Base-by-base conservation (phyloP, 352 stramenopile genomes). In the Phytophthora kernoviae region DNA sequence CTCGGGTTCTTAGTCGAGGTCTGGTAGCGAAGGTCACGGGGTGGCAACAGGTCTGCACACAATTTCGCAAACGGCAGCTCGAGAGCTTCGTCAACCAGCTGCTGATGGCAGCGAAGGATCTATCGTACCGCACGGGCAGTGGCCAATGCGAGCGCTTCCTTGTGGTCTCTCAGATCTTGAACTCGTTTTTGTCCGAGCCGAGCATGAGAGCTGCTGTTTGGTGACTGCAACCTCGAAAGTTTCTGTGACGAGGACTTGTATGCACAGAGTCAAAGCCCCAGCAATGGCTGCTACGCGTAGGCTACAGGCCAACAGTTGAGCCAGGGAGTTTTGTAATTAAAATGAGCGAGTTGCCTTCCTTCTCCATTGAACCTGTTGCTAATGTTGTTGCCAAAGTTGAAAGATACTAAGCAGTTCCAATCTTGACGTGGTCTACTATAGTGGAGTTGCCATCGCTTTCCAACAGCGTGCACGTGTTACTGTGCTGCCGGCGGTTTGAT, bases 171-270 rank as follows among this genome's bases (percentile, higher is more conserved):
- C 63, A 65, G 45, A 62, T 88, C n/a, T 65, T 91, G 39, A 77
- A 70, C 56, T 71, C 70, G 44, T 91, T 91, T 47, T 54, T 91
- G 17, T 69, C 70, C 9, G 73, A 81, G 33, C 63, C 68, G 4
- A 62, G 30, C 36, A 62, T 66, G 62, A 42, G 34, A 10, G 40
- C 41, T 26, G 60, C 49, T 1, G 55, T 70, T 33, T 70, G 62
- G 62, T 70, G 50, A 66, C 24, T 30, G 24, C 24, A 30, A 30
- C 42, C 20, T 30, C 24, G 24, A 30, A n/a, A 30, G 24, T 30
- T 30, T 30, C 24, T 30, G 24, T 30, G 24, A 30, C 24, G 24
- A 30, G n/a, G n/a, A n/a, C n/a, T n/a, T n/a, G n/a, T n/a, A n/a
- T n/a, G n/a, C n/a, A n/a, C n/a, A n/a, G n/a, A n/a, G n/a, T n/a